Conservation (phyloP, 306 rosid genomes). For the Malus orientalis region DNA sequence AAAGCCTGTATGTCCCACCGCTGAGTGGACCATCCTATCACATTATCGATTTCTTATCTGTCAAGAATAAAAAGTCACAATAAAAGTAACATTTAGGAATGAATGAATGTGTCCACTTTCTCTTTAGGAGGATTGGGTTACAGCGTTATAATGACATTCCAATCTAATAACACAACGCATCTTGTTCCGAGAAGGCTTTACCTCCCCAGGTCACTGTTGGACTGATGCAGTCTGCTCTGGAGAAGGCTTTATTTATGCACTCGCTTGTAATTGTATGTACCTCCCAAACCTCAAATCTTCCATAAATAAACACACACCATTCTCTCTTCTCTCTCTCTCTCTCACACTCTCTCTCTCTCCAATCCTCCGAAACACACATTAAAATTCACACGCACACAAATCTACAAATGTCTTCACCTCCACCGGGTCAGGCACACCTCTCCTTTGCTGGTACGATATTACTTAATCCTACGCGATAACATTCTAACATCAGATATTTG, state of each 20-base stretch:
- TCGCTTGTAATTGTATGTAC: background rate
- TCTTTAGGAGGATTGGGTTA: no score
- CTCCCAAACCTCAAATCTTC: background rate
- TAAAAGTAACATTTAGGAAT: background rate
- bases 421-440: background rate
- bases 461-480: background rate
- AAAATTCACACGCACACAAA: background rate
- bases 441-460: background rate
- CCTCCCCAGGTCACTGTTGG: background rate
- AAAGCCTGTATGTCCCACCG: background rate
- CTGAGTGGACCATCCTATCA: background rate
- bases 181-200: background rate
- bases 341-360: background rate
- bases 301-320: background rate
- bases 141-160: no score
- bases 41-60: background rate
- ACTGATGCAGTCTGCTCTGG: background rate
- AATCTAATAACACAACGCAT: no score
- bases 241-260: slow-evolving; percentile 5
- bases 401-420: background rate
- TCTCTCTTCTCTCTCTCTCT: background rate
- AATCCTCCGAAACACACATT: background rate
- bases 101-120: background rate
- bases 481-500: slow-evolving; percentile 4
- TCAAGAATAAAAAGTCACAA: background rate